Evolutionary conservation across 2,329 filamentous ascomycete genomes (phyloP), one percentile per base, ranked within the genome.

Genomic region (Fusarium phyllophilum): DNA sequence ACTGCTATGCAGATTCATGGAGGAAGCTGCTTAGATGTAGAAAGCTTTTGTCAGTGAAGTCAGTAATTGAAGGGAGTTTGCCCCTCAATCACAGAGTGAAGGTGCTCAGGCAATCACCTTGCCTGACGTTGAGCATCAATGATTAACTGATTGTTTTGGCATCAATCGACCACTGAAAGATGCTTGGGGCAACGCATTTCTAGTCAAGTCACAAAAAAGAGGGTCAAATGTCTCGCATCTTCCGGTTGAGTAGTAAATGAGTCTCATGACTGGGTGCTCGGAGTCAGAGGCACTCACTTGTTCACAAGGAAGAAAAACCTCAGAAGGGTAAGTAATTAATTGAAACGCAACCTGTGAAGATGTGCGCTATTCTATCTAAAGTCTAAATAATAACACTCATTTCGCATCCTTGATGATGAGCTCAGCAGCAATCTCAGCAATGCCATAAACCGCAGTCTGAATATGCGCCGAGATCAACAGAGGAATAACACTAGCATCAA

Each of bases 371-470:
- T 12, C 3, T 20, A 18, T 33, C 6, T 20, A 8, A 18, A 6
- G 1, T 24, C 12, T 34, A 34, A 26, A 12, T 26, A 1, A 15
- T 7, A 12, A 4, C 4, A 15, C 10, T n/a, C 26, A 62, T 38
- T 57, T 70, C 0, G 51, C 39, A 36, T 62, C 71, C 76, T 45
- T 42, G 12, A 78, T 78, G 8, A 82, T 79, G 8, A 75, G 65
- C 22, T 77, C 67, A 17, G 83, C 79, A 18, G 80, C 80, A 75
- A 85, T 87, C 78, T 89, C 88, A 14, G 82, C 87, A 66, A 88
- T 81, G 77, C 86, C 87, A 66, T 89, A 89, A 2, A 89, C 85
- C 1, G 84, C 83, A 39, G 86, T 87, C 73, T 89, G 86, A 26
- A 88, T 86, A 20, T 87, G 82, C 1, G 74, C 85, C 81, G 79